Evolutionary conservation across 768 basidiomycete species (phyloP), one percentile per base, ranked within the genome.

Genomic region (Lyophyllum atratum): DNA sequence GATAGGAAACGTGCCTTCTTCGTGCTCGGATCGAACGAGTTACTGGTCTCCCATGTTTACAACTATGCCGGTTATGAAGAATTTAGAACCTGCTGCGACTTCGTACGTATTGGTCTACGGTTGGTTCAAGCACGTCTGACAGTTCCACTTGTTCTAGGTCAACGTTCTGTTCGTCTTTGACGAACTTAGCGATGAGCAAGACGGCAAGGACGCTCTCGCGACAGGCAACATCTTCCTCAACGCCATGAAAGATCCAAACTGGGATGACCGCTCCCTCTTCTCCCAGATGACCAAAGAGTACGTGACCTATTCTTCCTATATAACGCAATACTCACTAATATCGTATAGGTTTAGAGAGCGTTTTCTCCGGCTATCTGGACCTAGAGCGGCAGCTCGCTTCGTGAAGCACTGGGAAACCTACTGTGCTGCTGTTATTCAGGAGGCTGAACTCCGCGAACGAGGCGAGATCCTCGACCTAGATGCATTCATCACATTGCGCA

Each of bases 111-210:
- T 40, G 26, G 43, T 55, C n/a, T 21, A n/a, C 10, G 12, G n/a
- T n/a, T 49, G 49, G 14, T 52, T 25, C 56, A 26, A 24, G 37
- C 31, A 52, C 7, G 12, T 21, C 46, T 49, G 49, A 59, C 54
- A 29, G 14, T 2, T 43, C 22, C 22, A 28, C 49, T 29, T 12
- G 39, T 45, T 29, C 37, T 40, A 80, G 80, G 74, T 86, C 56
- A 86, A 87, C 63, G 71, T 84, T 12, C 77, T 89, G 26, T 88
- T 85, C 71, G 82, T 84, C 56, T 76, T 87, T 48, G 87, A 89
- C 68, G 86, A 88, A 69, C 77, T 86, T 52, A 86, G 84, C 67
- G 85, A 87, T 60, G 85, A 86, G 55, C 86, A 87, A 66, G 78
- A 73, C 64, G 82, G 80, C 25, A 70, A 71, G 52, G 86, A 82